Conservation (phyloP, 176 grass and related monocot species). For the Alloteropsis semialata region DNA sequence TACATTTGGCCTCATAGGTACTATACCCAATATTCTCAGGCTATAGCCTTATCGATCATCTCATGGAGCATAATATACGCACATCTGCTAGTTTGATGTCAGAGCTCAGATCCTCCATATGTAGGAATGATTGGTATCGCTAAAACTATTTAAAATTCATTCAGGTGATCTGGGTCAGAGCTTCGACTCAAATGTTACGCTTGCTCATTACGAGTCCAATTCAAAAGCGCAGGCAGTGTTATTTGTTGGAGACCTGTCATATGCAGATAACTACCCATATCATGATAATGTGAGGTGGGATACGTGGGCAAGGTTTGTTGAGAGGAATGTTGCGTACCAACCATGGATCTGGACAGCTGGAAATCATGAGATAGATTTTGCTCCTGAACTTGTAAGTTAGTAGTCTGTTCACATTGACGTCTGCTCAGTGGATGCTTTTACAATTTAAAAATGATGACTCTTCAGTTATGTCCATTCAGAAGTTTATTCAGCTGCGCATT, state of each 20-base stretch:
- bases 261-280: constrained; percentile 77
- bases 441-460: neutral
- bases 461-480: neutral
- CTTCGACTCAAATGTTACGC: constrained; percentile 76
- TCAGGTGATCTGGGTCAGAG: constrained; percentile 92
- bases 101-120: neutral
- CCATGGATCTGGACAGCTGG: constrained; percentile 97
- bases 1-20: constrained; percentile 87
- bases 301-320: constrained; percentile 87
- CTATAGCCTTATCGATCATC: neutral
- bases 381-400: constrained; percentile 70
- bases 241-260: constrained; percentile 76
- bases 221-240: constrained; percentile 61
- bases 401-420: neutral
- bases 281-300: constrained; percentile 97
- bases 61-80: neutral
- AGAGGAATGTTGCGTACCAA: constrained; percentile 85
- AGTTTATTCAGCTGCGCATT: constrained; percentile 4
- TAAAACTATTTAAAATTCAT: constrained; percentile 20
- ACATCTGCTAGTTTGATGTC: neutral
- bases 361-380: constrained; percentile 92
- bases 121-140: neutral
- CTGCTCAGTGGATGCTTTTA: neutral
- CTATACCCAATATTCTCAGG: neutral
- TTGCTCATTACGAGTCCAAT: constrained; percentile 82